Base-by-base conservation (phyloP, 2,329 filamentous ascomycete species). In the Calonectria pseudoturangicola region DNA sequence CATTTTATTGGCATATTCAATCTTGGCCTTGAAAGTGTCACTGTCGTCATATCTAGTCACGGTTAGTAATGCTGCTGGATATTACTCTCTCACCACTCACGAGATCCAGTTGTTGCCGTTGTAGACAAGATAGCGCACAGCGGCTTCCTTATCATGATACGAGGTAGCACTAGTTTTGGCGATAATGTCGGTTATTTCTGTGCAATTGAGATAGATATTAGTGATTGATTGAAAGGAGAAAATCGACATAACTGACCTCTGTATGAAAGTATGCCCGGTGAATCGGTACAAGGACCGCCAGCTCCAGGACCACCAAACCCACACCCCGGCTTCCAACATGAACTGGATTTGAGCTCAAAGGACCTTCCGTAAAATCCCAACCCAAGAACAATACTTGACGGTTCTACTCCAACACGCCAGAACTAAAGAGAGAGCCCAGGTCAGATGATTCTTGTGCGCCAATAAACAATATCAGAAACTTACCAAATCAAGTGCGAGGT, bases 1-100 rank as follows among this genome's bases (percentile, higher is more conserved):
- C 25, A 68, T 60, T 7, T 48, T 36, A 21, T 16, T 68, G 5
- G 66, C 66, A 28, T 60, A 68, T 9, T 60, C 66, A 9, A 68
- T n/a, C 28, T 68, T 68, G 3, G 7, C 18, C 12, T 39, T 15
- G 39, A 68, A 39, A 0, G 66, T 68, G 5, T 8, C 30, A 2
- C 2, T 4, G 6, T 60, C 51, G n/a, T 68, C 66, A 18, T 27
- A 67, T 2, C 64, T 66, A n/a, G n/a, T n/a, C n/a, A n/a, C n/a
- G n/a, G n/a, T n/a, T n/a, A n/a, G n/a, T n/a, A n/a, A n/a, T n/a
- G n/a, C n/a, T n/a, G n/a, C n/a, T n/a, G n/a, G n/a, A n/a, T n/a
- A n/a, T n/a, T n/a, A n/a, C n/a, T n/a, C n/a, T n/a, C n/a, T n/a
- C n/a, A n/a, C n/a, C n/a, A 51, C 48, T 9, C n/a, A 51, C 48